Evolutionary conservation across 2,329 filamentous ascomycete genomes (phyloP).

Genomic region (Aspergillus terreus): DNA sequence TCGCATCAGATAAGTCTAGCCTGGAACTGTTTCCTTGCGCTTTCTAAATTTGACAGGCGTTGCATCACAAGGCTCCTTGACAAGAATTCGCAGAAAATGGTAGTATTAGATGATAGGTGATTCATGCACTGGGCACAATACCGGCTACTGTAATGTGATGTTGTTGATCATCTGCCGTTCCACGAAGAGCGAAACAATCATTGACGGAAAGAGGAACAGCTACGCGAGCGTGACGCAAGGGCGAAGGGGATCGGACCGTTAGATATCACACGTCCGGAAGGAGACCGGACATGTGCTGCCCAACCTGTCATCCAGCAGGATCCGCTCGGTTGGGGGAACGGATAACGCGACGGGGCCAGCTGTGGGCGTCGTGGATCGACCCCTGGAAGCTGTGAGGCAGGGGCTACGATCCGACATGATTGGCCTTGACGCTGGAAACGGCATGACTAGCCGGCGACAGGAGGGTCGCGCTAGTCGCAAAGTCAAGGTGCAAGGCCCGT

Average conservation of each 20-base stretch:
- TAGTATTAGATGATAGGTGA: neutral
- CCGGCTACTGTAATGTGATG: constrained; percentile 9
- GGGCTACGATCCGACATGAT: constrained; percentile 1
- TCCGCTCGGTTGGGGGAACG: neutral
- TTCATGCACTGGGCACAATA: neutral
- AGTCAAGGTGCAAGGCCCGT: constrained; percentile 2
- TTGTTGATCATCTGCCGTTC: constrained; percentile 11
- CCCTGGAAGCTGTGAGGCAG: neutral
- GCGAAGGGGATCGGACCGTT: neutral
- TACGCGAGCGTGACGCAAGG: constrained; percentile 10
- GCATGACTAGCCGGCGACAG: neutral
- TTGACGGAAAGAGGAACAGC: neutral
- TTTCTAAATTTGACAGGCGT: no score
- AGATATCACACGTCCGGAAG: constrained; percentile 1
- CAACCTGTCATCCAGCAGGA: neutral
- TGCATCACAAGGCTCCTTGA: no score
- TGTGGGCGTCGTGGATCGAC: neutral
- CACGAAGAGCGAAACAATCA: constrained; percentile 2
- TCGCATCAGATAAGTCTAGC: no score
- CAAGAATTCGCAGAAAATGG: neutral
- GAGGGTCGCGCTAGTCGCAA: neutral
- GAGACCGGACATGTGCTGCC: neutral
- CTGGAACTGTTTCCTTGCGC: no score
- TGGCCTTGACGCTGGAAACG: neutral
- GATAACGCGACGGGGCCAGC: neutral